phyloP scores from a whole-genome alignment of 2,329 filamentous ascomycete genomes.

The Fusarium chuoi region DNA sequence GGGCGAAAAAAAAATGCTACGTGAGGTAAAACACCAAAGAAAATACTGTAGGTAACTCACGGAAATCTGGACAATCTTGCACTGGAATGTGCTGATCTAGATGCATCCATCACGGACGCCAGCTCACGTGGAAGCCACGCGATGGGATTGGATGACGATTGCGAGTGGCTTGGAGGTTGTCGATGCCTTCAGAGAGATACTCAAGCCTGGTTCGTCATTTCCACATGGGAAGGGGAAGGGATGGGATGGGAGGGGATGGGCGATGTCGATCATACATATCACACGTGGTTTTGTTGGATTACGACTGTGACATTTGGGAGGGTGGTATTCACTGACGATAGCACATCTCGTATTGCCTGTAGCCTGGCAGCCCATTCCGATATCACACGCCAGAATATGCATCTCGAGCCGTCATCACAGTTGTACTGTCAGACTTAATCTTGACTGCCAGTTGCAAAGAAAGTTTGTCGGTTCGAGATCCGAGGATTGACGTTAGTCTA shows the following conservation, averaged over 20 bases:
- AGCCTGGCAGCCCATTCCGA: neutral
- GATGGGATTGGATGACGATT: neutral
- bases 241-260: conserved; percentile 16
- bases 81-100: conserved; percentile 6
- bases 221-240: conserved; percentile 11
- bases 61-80: neutral
- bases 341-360: neutral
- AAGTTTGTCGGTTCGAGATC: conserved; percentile 4
- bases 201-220: conserved; percentile 15
- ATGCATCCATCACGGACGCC: neutral
- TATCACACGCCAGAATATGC: neutral
- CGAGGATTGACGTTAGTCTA: neutral
- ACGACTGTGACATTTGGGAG: conserved; percentile 10
- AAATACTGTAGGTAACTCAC: neutral
- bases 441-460: neutral
- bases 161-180: neutral
- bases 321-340: neutral
- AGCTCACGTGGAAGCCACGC: conserved; percentile 10
- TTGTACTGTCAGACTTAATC: neutral
- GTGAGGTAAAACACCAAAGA: conserved; percentile 14
- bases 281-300: conserved; percentile 22
- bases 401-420: neutral
- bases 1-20: neutral
- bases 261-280: conserved; percentile 17
- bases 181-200: neutral